Evolutionary conservation across 768 basidiomycete genomes (phyloP).

Genomic region (Tulasnella sp.): DNA sequence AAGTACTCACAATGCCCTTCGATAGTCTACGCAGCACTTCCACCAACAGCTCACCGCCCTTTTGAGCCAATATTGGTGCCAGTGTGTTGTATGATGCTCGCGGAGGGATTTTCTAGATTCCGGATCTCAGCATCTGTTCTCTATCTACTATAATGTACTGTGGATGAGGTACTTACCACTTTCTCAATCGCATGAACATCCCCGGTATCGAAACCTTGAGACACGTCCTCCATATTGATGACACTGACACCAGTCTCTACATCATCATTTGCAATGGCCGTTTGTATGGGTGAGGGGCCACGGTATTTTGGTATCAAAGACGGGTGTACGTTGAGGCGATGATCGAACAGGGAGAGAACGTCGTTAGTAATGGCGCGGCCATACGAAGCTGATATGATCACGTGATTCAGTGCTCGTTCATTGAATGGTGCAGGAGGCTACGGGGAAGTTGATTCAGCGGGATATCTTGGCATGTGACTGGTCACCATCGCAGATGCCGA

Average conservation of each 20-base stretch:
- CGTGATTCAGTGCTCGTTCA: slow-evolving; percentile 30
- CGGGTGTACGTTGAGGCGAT: slow-evolving; percentile 79
- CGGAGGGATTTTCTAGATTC: slow-evolving; percentile 40
- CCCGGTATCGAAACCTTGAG: slow-evolving; percentile 68
- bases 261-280: slow-evolving; percentile 57
- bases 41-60: slow-evolving; percentile 63
- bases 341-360: slow-evolving; percentile 52
- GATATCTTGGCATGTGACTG: not conserved
- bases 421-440: slow-evolving; percentile 35
- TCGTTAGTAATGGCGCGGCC: slow-evolving; percentile 66
- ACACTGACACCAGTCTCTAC: slow-evolving; percentile 68
- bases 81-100: slow-evolving; percentile 43
- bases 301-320: slow-evolving; percentile 77
- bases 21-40: slow-evolving; percentile 55
- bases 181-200: slow-evolving; percentile 46
- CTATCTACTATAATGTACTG: not conserved
- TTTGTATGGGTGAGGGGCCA: slow-evolving; percentile 88
- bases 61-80: slow-evolving; percentile 44
- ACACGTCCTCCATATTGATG: slow-evolving; percentile 56
- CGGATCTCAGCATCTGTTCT: not conserved
- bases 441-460: slow-evolving; percentile 20
- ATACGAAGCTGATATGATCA: slow-evolving; percentile 83
- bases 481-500: slow-evolving; percentile 35
- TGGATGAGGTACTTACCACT: slow-evolving; percentile 40
- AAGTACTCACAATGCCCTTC: slow-evolving; percentile 37